phyloP scores from a whole-genome alignment of 1,284 basidiomycete species.

The Irpex sp. region DNA sequence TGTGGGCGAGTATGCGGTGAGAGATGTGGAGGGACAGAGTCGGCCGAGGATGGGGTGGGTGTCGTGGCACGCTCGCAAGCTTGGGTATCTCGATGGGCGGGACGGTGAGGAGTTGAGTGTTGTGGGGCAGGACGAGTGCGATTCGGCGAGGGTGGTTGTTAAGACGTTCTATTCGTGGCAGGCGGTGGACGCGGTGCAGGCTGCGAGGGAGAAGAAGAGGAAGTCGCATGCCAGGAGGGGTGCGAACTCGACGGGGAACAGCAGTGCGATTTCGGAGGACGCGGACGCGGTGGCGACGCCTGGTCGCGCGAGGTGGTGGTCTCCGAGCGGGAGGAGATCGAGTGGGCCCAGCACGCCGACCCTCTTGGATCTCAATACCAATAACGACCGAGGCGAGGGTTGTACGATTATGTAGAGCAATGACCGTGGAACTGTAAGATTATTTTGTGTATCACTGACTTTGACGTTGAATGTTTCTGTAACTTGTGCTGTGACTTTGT shows the following conservation, averaged over 20 bases:
- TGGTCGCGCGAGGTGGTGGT: constrained; percentile 39
- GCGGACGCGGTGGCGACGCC: constrained; percentile 14
- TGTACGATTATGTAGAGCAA: constrained; percentile 40
- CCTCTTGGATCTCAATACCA: constrained; percentile 26
- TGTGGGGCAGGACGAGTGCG: constrained; percentile 74
- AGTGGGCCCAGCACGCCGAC: constrained; percentile 31
- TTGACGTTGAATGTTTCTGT: background rate
- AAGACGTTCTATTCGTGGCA: constrained; percentile 90
- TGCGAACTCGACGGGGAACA: constrained; percentile 33
- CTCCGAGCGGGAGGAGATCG: constrained; percentile 35
- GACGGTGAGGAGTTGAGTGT: constrained; percentile 50
- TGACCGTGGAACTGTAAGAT: too few species aligned
- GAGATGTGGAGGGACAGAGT: constrained; percentile 50
- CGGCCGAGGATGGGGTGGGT: constrained; percentile 73
- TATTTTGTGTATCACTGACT: background rate
- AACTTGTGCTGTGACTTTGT: background rate
- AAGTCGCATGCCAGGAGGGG: constrained; percentile 41
- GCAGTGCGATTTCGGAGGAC: constrained; percentile 25
- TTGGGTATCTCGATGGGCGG: constrained; percentile 63
- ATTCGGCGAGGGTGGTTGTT: constrained; percentile 64
- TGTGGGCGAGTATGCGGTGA: constrained; percentile 58
- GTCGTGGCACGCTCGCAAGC: constrained; percentile 60
- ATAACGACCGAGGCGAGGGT: constrained; percentile 30
- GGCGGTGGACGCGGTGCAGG: constrained; percentile 69
- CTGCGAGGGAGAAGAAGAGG: constrained; percentile 54